These are phyloP conservation scores for Candida alai DNA, from an alignment of 805 yeast species.

Conservation along the genomic window DNA sequence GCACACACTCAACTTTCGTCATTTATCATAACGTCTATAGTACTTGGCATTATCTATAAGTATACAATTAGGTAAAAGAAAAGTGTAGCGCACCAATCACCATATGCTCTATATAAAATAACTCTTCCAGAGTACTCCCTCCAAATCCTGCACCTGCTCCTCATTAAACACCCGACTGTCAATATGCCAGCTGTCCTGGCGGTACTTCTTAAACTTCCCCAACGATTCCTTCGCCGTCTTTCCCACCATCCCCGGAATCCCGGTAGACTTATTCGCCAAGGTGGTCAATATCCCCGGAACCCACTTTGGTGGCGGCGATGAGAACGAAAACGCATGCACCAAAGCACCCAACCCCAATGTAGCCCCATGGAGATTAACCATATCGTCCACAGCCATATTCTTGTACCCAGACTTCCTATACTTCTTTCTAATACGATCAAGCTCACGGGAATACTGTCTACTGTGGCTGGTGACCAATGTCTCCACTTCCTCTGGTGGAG, in stretches of 20 bases:
- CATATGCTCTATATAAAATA: conserved; percentile 54
- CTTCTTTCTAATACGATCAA: conserved; percentile 40
- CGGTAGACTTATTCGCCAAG: conserved; percentile 67
- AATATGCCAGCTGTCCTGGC: conserved; percentile 96
- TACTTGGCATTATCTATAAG: neutral
- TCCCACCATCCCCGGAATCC: conserved; percentile 75
- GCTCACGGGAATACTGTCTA: conserved; percentile 20
- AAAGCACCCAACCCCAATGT: conserved; percentile 86
- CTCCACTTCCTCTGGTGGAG: conserved; percentile 45
- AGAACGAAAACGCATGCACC: conserved; percentile 84
- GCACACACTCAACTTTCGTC: too few relatives aligned
- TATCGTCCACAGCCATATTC: conserved; percentile 35
- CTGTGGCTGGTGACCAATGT: conserved; percentile 40
- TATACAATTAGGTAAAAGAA: neutral
- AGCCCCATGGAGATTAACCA: conserved; percentile 69
- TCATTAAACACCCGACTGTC: conserved; percentile 72
- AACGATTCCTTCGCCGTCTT: conserved; percentile 77
- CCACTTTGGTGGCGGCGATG: conserved; percentile 91
- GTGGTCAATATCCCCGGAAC: conserved; percentile 68
- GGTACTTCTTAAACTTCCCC: conserved; percentile 81
- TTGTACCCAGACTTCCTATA: conserved; percentile 38
- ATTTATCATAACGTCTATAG: too few relatives aligned
- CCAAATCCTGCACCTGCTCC: conserved; percentile 83
- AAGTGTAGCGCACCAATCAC: neutral
- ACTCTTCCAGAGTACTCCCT: conserved; percentile 91